Evolutionary conservation across 148 eudicot genomes (phyloP).

Genomic region (Rhododendron ovatum): DNA sequence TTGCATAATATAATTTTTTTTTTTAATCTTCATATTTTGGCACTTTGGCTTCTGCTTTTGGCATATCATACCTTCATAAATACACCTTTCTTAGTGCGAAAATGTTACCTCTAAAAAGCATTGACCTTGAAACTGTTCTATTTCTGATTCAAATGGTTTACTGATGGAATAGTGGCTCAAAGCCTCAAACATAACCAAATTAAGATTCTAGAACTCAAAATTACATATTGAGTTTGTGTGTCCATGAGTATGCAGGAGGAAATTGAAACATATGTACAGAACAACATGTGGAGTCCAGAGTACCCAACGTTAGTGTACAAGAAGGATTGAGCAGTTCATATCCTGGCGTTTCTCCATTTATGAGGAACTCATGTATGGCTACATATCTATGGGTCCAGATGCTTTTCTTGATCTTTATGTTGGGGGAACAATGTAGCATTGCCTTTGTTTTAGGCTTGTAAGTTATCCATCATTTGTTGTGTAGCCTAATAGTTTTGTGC

Average conservation of each 20-base stretch:
- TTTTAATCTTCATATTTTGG: neutral
- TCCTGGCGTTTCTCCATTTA: neutral
- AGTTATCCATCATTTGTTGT: neutral
- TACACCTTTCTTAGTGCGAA: neutral
- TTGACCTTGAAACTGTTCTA: neutral
- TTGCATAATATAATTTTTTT: neutral
- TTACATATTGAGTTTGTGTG: neutral
- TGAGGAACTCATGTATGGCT: neutral
- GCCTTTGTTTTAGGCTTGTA: neutral
- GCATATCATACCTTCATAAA: neutral
- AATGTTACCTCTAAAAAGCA: neutral
- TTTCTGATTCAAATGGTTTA: neutral
- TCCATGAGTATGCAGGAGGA: conserved; percentile 60
- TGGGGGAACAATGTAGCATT: neutral
- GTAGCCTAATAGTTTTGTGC: neutral
- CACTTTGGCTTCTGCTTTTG: neutral
- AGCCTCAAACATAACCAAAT: neutral
- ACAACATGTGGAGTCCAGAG: conserved; percentile 94
- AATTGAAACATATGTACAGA: conserved; percentile 42
- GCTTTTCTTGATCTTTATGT: neutral
- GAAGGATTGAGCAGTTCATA: conserved; percentile 34
- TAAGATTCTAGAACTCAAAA: neutral
- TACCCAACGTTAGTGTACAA: conserved; percentile 84
- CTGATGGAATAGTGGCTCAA: neutral
- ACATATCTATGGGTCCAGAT: neutral